Conservation (phyloP, 2,329 filamentous ascomycete species). For the Elsinoe necatrix region DNA sequence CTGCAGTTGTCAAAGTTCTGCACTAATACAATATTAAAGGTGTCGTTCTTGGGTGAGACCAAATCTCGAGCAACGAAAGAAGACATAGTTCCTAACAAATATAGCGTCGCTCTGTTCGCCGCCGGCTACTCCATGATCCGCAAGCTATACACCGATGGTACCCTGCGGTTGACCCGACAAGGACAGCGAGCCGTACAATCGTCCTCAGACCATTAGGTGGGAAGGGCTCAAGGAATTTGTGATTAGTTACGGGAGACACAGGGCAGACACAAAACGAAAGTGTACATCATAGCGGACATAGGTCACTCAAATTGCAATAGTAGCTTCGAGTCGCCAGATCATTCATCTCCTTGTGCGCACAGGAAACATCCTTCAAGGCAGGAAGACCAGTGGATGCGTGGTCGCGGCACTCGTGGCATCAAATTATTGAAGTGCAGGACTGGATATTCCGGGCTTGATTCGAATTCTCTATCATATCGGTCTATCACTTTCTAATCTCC, state of each 20-base stretch:
- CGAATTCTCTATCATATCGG: too few relatives aligned
- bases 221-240: not conserved
- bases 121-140: conserved; percentile 72
- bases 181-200: conserved; percentile 31
- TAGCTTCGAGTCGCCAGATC: not conserved
- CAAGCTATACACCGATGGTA: conserved; percentile 86
- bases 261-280: not conserved
- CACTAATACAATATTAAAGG: conserved; percentile 42
- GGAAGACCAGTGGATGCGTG: too few relatives aligned
- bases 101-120: conserved; percentile 60
- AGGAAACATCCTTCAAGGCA: too few relatives aligned
- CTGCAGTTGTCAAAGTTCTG: not conserved
- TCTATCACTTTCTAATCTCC: conserved; percentile 9
- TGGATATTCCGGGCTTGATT: too few relatives aligned
- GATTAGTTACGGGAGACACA: not conserved
- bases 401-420: too few relatives aligned
- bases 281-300: conserved; percentile 14
- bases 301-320: not conserved
- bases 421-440: not conserved
- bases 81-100: conserved; percentile 8
- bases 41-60: conserved; percentile 71
- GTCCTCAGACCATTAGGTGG: conserved; percentile 30
- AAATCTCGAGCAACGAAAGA: not conserved
- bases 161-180: conserved; percentile 74
- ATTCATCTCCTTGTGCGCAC: too few relatives aligned